These are phyloP conservation scores for Aspergillus bridgeri DNA, from an alignment of 495 filamentous ascomycete species.

Conservation along the genomic window DNA sequence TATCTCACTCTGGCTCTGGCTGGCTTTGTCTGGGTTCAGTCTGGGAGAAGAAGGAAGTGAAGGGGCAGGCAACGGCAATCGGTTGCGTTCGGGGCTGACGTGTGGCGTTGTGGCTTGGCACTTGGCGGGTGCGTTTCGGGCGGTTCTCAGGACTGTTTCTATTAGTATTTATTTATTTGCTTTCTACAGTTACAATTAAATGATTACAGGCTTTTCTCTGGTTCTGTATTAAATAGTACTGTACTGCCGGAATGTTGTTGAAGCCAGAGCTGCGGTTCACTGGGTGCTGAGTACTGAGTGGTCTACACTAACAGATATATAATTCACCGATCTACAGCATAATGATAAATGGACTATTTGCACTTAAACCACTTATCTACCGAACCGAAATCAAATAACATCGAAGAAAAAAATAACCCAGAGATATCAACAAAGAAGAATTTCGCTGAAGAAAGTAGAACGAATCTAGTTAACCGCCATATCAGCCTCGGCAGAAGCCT, in stretches of 20 bases:
- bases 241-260: too few relatives aligned
- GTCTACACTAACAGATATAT: too few relatives aligned
- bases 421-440: neutral
- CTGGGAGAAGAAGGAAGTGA: neutral
- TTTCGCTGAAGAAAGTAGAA: neutral
- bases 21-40: too few relatives aligned
- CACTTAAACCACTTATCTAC: neutral
- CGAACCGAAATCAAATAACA: neutral
- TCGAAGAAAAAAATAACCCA: neutral
- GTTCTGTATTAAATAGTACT: too few relatives aligned
- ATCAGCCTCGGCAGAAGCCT: neutral
- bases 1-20: neutral
- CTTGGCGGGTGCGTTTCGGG: slow-evolving; percentile 8
- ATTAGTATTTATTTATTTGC: neutral
- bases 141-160: neutral
- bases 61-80: slow-evolving; percentile 20
- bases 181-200: too few relatives aligned
- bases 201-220: too few relatives aligned
- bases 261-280: too few relatives aligned
- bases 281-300: too few relatives aligned
- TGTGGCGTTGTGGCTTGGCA: slow-evolving; percentile 30
- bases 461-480: neutral
- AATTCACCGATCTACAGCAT: too few relatives aligned
- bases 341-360: neutral
- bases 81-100: slow-evolving; percentile 11